Base-by-base conservation (phyloP, 345 rosid genomes). In the Brassica nigra region DNA sequence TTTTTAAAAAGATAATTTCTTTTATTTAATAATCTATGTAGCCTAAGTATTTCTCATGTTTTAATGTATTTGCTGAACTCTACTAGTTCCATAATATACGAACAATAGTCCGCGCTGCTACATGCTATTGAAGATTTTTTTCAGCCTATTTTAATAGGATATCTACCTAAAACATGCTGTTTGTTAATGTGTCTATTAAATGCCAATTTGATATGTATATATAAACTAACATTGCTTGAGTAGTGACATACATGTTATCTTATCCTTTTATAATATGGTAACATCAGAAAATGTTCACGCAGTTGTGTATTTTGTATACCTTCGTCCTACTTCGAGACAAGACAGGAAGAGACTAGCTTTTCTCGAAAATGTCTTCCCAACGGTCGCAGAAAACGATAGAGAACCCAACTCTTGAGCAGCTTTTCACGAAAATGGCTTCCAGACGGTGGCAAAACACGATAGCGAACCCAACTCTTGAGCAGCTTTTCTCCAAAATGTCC, bases 361-460 rank as follows among this genome's bases (percentile, higher is more conserved):
- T 31, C 39, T 15, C 58, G 47, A 57, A 54, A 55, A 70, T 70
- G 64, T 70, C 49, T 70, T n/a, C 49, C 62, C 1, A 7, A 29
- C 18, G 34, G 6, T 67, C 49, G 49, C 71, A 44, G 27, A 68
- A 18, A 47, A 55, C 31, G 2, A 92, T 86, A 91, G 89, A 84
- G 39, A 67, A 68, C 55, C 85, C 83, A 15, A 44, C 80, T 33
- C 70, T 89, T 9, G 92, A 92, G 12, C 52, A 42, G 52, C 52
- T 42, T 42, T 42, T 42, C 52, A 10, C 14, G 52, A 42, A 42
- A 2, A 42, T 11, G 52, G 52, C 52, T 42, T 42, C 52, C 14
- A 14, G 5, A 42, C 52, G n/a, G 14, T 42, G 52, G 52, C 14
- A 11, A 42, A 42, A 42, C 52, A 9, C 52, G 52, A 42, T 10